A percentile compares a stretch with the other conserved stretches of the same genome.
These are phyloP conservation scores for Acacia concinna DNA, from an alignment of 331 rosid genomes.

Conservation along the genomic window DNA sequence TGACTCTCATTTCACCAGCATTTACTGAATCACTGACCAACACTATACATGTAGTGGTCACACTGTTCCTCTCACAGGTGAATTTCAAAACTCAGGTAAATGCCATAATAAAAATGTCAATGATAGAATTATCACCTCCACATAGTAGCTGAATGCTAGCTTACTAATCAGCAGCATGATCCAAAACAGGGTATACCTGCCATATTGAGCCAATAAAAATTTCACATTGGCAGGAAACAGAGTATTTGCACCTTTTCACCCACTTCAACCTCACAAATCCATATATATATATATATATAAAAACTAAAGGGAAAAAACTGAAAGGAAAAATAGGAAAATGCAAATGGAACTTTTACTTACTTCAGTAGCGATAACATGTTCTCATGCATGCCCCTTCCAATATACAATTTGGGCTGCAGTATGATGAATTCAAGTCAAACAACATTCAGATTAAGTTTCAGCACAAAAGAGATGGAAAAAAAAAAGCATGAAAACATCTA, in stretches of 20 bases:
- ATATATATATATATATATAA: not conserved
- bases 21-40: not conserved
- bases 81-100: not conserved
- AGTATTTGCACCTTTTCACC: conserved; percentile 5
- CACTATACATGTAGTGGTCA: not conserved
- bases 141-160: conserved; percentile 95
- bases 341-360: conserved; percentile 51
- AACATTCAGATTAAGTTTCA: conserved; percentile 24
- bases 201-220: conserved; percentile 12
- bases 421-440: conserved; percentile 31
- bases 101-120: not conserved
- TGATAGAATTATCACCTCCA: conserved; percentile 66
- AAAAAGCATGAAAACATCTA: not conserved
- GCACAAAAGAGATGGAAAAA: conserved; percentile 20
- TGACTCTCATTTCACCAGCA: not conserved
- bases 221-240: not conserved
- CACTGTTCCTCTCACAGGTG: not conserved
- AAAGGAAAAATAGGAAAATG: conserved; percentile 9
- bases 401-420: conserved; percentile 88
- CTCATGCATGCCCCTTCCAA: conserved; percentile 98
- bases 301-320: not conserved
- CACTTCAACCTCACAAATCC: conserved; percentile 3
- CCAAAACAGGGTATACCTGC: conserved; percentile 95
- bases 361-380: conserved; percentile 69
- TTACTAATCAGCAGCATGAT: conserved; percentile 90